phyloP scores from a whole-genome alignment of 805 yeast species.

The Candida jianshihensis region DNA sequence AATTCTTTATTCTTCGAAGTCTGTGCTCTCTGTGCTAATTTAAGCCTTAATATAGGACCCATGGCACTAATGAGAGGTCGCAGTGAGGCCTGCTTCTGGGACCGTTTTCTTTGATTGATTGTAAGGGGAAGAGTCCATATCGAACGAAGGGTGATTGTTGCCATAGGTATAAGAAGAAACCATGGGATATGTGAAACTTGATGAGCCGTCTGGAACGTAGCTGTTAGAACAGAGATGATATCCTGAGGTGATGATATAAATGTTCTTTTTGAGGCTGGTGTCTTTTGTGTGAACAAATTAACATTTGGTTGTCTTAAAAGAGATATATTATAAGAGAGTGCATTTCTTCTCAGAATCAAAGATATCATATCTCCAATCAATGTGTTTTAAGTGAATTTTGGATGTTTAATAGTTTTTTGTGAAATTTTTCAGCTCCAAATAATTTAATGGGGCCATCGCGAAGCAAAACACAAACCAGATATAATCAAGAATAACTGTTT shows the following conservation, averaged over 20 bases:
- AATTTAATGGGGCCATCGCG: too few species aligned
- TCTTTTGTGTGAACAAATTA: too few species aligned
- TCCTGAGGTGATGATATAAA: constrained; percentile 9
- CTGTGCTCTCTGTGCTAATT: constrained; percentile 33
- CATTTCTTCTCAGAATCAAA: too few species aligned
- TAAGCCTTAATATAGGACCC: constrained; percentile 62
- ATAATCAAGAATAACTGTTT: too few species aligned
- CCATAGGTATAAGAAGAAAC: constrained; percentile 71
- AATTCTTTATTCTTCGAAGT: constrained; percentile 21
- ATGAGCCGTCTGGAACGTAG: constrained; percentile 42
- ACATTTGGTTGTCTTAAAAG: not conserved
- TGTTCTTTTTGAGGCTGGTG: constrained; percentile 5
- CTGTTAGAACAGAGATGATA: constrained; percentile 18
- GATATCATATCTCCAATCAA: too few species aligned
- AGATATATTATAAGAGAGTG: not conserved
- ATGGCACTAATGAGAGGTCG: constrained; percentile 69
- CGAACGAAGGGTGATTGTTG: constrained; percentile 61
- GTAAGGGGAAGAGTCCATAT: constrained; percentile 74
- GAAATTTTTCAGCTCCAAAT: too few species aligned
- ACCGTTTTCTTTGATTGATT: constrained; percentile 58
- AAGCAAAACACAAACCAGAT: too few species aligned
- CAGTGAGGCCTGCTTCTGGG: constrained; percentile 63
- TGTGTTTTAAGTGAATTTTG: too few species aligned
- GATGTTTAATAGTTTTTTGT: too few species aligned
- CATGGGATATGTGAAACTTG: constrained; percentile 64